These are phyloP conservation scores for Serendipita sp. DNA, from an alignment of 768 basidiomycete species.

Conservation along the genomic window DNA sequence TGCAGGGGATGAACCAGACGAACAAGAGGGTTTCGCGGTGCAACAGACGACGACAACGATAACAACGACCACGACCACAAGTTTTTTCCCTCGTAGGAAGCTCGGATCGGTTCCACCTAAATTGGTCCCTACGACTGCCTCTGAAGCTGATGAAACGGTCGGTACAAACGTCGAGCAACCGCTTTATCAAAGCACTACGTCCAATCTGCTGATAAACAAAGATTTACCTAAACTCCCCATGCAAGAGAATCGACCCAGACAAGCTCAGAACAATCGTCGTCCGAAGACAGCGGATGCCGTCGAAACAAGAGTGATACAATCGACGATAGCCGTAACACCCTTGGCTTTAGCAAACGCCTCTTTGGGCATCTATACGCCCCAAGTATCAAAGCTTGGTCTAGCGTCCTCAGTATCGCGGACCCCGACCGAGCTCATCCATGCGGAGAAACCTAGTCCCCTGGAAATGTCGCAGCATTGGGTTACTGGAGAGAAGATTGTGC, in stretches of 20 bases:
- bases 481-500: too few species aligned
- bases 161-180: too few species aligned
- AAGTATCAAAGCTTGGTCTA: too few species aligned
- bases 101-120: neutral
- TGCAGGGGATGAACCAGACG: neutral
- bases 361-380: neutral
- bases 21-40: neutral
- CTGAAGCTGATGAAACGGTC: neutral
- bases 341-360: neutral
- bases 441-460: too few species aligned
- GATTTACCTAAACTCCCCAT: neutral
- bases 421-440: too few species aligned
- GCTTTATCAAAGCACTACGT: neutral
- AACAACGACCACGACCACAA: neutral
- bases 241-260: neutral
- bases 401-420: too few species aligned
- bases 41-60: constrained; percentile 1
- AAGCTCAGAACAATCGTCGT: neutral
- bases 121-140: neutral
- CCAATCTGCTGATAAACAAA: constrained; percentile 5
- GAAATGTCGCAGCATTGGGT: too few species aligned
- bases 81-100: neutral
- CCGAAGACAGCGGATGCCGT: neutral
- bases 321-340: neutral
- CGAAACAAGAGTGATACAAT: neutral